These are phyloP conservation scores for Rickenella mellea DNA, from an alignment of 768 basidiomycete species.

Conservation along the genomic window DNA sequence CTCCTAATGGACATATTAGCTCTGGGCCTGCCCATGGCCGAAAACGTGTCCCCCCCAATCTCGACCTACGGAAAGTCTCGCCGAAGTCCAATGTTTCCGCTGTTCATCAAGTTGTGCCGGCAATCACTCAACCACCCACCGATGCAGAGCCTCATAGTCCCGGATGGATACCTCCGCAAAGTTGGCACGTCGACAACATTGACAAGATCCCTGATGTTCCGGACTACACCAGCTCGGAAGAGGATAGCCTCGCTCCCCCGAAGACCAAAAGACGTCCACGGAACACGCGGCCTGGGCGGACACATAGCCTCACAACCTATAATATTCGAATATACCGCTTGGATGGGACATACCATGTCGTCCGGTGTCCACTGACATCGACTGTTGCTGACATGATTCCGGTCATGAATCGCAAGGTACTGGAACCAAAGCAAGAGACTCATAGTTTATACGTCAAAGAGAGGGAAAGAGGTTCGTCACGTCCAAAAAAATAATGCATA, in stretches of 20 bases:
- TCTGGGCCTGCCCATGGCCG: neutral
- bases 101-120: slow-evolving; percentile 5
- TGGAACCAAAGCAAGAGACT: slow-evolving; percentile 40
- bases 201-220: slow-evolving; percentile 28
- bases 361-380: slow-evolving; percentile 49
- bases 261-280: neutral
- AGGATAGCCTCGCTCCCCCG: slow-evolving; percentile 1
- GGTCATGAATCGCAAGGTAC: slow-evolving; percentile 49
- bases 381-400: slow-evolving; percentile 62
- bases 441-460: slow-evolving; percentile 71
- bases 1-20: slow-evolving; percentile 11
- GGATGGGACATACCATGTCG: slow-evolving; percentile 63
- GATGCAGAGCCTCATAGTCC: slow-evolving; percentile 18
- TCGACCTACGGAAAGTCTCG: slow-evolving; percentile 33
- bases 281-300: neutral
- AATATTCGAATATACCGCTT: slow-evolving; percentile 71
- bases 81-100: slow-evolving; percentile 34
- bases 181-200: slow-evolving; percentile 60
- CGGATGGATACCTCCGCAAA: slow-evolving; percentile 65
- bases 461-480: slow-evolving; percentile 56
- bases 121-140: slow-evolving; percentile 4
- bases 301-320: slow-evolving; percentile 19
- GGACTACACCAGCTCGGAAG: slow-evolving; percentile 32
- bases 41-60: neutral
- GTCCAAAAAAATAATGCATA: neutral